These are phyloP conservation scores for Boletus edulis DNA, from an alignment of 768 basidiomycete species.

Conservation along the genomic window DNA sequence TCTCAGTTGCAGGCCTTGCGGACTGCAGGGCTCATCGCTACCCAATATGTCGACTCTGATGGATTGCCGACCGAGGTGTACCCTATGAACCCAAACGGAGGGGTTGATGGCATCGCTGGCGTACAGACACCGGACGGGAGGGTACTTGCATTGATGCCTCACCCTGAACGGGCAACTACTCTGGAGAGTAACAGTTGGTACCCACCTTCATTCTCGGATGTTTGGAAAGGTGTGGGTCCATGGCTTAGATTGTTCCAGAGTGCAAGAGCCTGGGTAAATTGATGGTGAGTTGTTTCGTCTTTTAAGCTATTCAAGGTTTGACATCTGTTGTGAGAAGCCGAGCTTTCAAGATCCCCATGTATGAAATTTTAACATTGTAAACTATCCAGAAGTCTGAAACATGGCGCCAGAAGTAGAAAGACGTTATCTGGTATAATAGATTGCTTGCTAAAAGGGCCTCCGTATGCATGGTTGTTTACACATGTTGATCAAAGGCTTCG, in stretches of 20 bases:
- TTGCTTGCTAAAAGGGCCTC: too few species aligned
- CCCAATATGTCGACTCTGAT: conserved; percentile 78
- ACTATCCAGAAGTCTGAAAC: not conserved
- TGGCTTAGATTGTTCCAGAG: conserved; percentile 97
- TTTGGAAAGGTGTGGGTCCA: conserved; percentile 79
- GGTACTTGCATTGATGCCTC: conserved; percentile 96
- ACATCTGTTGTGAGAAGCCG: not conserved
- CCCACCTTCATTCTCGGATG: conserved; percentile 50
- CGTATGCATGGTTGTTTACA: not conserved
- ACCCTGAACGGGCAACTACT: conserved; percentile 84
- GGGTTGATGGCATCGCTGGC: conserved; percentile 82
- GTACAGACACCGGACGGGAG: conserved; percentile 84
- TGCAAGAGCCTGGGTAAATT: conserved; percentile 64
- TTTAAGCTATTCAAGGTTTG: conserved; percentile 19
- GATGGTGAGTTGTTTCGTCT: conserved; percentile 16
- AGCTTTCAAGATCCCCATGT: not conserved
- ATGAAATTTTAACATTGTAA: conserved; percentile 2
- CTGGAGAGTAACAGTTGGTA: conserved; percentile 93
- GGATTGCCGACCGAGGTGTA: conserved; percentile 69
- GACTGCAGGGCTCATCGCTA: conserved; percentile 56
- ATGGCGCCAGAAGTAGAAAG: not conserved
- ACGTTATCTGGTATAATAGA: too few species aligned
- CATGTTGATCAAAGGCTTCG: conserved; percentile 1
- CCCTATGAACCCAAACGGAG: conserved; percentile 85
- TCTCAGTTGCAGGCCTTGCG: conserved; percentile 27